A percentile compares a stretch with the other conserved stretches of the same genome.
These are phyloP conservation scores for Stemphylium lycopersici DNA, from an alignment of 2,329 filamentous ascomycete species.

Conservation along the genomic window DNA sequence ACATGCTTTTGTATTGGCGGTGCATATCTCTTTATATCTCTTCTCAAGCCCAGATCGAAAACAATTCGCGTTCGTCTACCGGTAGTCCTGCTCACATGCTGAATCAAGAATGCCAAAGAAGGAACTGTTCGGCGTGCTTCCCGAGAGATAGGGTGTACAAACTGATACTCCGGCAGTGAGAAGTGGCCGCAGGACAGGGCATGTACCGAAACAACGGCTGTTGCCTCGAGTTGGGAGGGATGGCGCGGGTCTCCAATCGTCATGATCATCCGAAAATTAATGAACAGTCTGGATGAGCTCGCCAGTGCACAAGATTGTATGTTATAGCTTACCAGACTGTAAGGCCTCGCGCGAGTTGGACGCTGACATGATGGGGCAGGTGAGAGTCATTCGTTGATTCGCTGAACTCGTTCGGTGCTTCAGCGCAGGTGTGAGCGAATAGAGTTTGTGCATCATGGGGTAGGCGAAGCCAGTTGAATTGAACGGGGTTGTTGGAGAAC, in stretches of 20 bases:
- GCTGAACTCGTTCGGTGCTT: not conserved
- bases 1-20: conserved; percentile 55
- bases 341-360: not conserved
- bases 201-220: conserved; percentile 44
- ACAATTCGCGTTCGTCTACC: conserved; percentile 51
- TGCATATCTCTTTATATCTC: conserved; percentile 54
- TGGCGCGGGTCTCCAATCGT: not conserved
- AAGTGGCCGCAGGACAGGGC: conserved; percentile 49
- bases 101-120: conserved; percentile 61
- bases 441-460: not conserved
- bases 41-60: conserved; percentile 62
- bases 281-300: not conserved
- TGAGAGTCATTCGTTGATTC: not conserved
- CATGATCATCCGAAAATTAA: not conserved
- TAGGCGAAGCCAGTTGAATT: not conserved
- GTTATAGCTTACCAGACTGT: not conserved
- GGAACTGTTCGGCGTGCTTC: conserved; percentile 58
- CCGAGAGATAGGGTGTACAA: conserved; percentile 54
- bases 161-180: conserved; percentile 57
- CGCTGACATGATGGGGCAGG: not conserved
- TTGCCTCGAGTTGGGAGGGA: conserved; percentile 2
- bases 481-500: conserved; percentile 12
- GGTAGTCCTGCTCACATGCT: conserved; percentile 51
- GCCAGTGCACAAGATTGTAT: not conserved
- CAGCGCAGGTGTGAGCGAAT: not conserved